Evolutionary conservation across 1,284 basidiomycete genomes (phyloP).

Genomic region (Ustilago esculenta): DNA sequence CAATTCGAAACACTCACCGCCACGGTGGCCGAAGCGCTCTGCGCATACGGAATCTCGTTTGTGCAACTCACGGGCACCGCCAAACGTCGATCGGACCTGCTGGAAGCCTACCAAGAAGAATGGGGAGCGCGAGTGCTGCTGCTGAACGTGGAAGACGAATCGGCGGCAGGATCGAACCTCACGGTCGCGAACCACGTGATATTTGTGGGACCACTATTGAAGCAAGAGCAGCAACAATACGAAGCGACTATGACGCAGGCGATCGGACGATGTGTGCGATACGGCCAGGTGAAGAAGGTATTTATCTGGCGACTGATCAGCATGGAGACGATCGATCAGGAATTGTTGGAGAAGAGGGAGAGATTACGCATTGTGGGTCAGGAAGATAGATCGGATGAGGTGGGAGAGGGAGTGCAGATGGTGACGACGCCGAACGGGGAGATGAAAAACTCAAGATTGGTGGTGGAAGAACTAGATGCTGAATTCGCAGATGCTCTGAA

Average conservation of each 20-base stretch:
- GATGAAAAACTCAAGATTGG: constrained; percentile 66
- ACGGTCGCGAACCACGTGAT: constrained; percentile 93
- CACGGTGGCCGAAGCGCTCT: constrained; percentile 85
- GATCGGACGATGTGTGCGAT: constrained; percentile 48
- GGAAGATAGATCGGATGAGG: no score
- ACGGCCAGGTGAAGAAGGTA: constrained; percentile 55
- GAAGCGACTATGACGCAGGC: constrained; percentile 56
- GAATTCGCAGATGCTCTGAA: constrained; percentile 74
- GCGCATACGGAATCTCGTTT: constrained; percentile 77
- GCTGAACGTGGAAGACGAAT: constrained; percentile 91
- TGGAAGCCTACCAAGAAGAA: constrained; percentile 75
- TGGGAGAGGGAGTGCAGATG: neutral
- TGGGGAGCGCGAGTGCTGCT: constrained; percentile 77
- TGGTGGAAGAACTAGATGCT: constrained; percentile 65
- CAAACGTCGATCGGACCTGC: constrained; percentile 32
- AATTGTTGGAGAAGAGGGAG: constrained; percentile 47
- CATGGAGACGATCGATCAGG: constrained; percentile 54
- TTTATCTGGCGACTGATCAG: constrained; percentile 44
- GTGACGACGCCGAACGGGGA: constrained; percentile 15
- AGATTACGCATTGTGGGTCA: neutral
- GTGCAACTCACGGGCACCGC: constrained; percentile 84
- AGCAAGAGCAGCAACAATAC: constrained; percentile 71
- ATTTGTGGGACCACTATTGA: constrained; percentile 88
- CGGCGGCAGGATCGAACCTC: constrained; percentile 89
- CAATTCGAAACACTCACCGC: constrained; percentile 92